phyloP scores from a whole-genome alignment of 495 filamentous ascomycete species.

The Echria macrotheca region DNA sequence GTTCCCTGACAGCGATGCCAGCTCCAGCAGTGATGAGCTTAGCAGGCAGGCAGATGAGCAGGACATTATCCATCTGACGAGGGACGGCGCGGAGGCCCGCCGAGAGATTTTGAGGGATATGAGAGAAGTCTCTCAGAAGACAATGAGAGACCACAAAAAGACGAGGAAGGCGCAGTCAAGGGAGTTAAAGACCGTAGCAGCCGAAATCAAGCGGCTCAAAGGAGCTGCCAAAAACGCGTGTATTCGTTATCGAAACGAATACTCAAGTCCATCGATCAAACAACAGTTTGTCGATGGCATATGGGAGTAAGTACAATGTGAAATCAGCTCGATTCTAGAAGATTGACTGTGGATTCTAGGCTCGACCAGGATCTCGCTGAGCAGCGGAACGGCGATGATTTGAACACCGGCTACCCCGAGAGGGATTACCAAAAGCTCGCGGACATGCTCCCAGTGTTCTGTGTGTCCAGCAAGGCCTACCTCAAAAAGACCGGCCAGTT shows the following conservation, averaged over 20 bases:
- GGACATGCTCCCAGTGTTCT: constrained; percentile 52
- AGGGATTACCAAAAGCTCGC: constrained; percentile 56
- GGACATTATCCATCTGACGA: too few relatives aligned
- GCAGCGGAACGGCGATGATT: constrained; percentile 6
- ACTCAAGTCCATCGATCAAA: constrained; percentile 47
- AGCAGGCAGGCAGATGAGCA: too few relatives aligned
- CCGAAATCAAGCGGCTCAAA: background rate
- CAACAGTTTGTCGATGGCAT: constrained; percentile 53
- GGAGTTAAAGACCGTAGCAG: background rate
- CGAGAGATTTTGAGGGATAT: too few relatives aligned
- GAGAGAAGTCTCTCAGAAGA: too few relatives aligned
- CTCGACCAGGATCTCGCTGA: constrained; percentile 17
- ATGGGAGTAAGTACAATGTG: constrained; percentile 34
- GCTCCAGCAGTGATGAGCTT: too few relatives aligned
- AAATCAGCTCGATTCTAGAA: too few relatives aligned
- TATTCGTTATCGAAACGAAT: constrained; percentile 50
- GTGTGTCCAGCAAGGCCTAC: constrained; percentile 53
- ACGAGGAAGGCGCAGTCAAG: too few relatives aligned
- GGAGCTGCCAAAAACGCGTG: constrained; percentile 28
- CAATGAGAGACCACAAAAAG: too few relatives aligned
- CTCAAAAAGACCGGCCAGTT: constrained; percentile 54
- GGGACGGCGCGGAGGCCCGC: too few relatives aligned
- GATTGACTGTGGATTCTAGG: too few relatives aligned
- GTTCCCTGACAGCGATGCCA: too few relatives aligned
- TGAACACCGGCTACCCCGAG: constrained; percentile 30